These are phyloP conservation scores for Fragaria nilgerrensis DNA, from an alignment of 306 rosid genomes.

Conservation along the genomic window DNA sequence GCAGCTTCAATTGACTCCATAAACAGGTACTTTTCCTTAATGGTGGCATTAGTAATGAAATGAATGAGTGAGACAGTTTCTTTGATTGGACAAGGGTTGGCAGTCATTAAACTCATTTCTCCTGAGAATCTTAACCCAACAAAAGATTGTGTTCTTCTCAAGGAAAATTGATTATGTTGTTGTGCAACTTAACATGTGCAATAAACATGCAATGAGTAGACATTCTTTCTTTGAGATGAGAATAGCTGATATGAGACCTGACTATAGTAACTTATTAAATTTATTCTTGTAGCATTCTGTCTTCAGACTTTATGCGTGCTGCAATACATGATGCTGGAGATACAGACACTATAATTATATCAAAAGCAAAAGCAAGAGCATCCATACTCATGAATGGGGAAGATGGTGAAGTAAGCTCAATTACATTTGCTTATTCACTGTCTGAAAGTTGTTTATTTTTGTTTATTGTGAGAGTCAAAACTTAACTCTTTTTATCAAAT, in stretches of 20 bases:
- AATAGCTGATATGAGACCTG: not conserved
- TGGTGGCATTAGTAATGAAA: not conserved
- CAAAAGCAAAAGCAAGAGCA: slow-evolving; percentile 78
- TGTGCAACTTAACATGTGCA: not conserved
- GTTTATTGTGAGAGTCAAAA: not conserved
- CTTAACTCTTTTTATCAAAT: not conserved
- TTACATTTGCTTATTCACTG: not conserved
- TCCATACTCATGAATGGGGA: slow-evolving; percentile 67
- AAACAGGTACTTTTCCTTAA: slow-evolving; percentile 61
- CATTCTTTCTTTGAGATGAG: not conserved
- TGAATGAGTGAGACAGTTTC: not conserved
- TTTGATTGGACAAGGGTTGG: not conserved
- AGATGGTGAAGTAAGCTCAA: slow-evolving; percentile 66
- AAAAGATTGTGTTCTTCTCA: not conserved
- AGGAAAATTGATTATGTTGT: not conserved
- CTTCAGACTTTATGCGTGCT: slow-evolving; percentile 85
- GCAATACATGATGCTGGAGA: slow-evolving; percentile 77
- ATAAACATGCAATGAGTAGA: not conserved
- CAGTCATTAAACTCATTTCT: not conserved
- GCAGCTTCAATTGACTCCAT: slow-evolving; percentile 84
- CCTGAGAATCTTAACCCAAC: not conserved
- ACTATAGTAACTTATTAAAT: slow-evolving; percentile 43
- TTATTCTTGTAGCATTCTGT: slow-evolving; percentile 90
- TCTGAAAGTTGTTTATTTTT: not conserved
- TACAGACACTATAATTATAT: slow-evolving; percentile 61